phyloP scores from a whole-genome alignment of 805 yeast species.

The Pichia insulana region DNA sequence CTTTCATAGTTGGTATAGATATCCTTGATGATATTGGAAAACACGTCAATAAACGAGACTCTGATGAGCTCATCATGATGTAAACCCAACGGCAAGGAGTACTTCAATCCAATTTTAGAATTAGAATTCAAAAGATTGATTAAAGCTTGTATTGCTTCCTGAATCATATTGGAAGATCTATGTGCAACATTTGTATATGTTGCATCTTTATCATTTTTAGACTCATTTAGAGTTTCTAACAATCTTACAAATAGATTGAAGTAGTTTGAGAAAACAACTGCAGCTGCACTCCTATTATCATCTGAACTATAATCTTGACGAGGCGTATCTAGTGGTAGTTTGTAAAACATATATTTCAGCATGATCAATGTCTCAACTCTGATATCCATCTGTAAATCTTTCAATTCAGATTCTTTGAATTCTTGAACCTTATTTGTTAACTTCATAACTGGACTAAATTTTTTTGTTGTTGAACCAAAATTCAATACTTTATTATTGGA shows the following conservation, averaged over 20 bases:
- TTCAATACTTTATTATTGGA: slow-evolving; percentile 1
- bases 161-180: slow-evolving; percentile 48
- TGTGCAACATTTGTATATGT: slow-evolving; percentile 31
- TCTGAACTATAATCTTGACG: slow-evolving; percentile 31
- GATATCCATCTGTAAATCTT: slow-evolving; percentile 25
- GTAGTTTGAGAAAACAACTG: slow-evolving; percentile 59
- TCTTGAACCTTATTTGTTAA: slow-evolving; percentile 12
- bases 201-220: slow-evolving; percentile 5
- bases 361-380: slow-evolving; percentile 48
- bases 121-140: slow-evolving; percentile 66
- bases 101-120: slow-evolving; percentile 66
- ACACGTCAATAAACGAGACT: slow-evolving; percentile 68
- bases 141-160: slow-evolving; percentile 54
- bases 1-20: slow-evolving; percentile 16
- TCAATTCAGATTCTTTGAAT: slow-evolving; percentile 18
- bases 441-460: neutral
- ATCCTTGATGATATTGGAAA: slow-evolving; percentile 49
- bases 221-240: slow-evolving; percentile 35
- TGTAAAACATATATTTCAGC: slow-evolving; percentile 44
- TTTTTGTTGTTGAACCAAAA: neutral
- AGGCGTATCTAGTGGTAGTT: slow-evolving; percentile 54
- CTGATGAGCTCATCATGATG: slow-evolving; percentile 59
- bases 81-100: slow-evolving; percentile 71
- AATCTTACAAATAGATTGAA: slow-evolving; percentile 53
- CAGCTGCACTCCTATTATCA: slow-evolving; percentile 24